Evolutionary conservation across 1,284 basidiomycete species (phyloP).

Genomic region (Porogramme epimiltina): DNA sequence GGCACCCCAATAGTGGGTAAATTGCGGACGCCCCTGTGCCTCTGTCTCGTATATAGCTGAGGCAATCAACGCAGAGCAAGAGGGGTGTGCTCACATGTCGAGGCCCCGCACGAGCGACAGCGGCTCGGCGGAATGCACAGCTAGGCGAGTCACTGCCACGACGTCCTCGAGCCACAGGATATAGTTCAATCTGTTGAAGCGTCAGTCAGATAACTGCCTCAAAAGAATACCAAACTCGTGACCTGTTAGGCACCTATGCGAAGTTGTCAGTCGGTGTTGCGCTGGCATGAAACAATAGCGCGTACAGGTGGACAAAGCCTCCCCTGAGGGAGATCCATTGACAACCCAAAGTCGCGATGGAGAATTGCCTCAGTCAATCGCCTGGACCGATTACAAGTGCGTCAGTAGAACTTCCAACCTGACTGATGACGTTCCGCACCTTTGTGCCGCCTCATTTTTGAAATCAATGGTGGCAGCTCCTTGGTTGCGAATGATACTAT

Average conservation of each 20-base stretch:
- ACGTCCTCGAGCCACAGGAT: slow-evolving; percentile 74
- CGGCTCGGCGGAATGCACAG: background rate
- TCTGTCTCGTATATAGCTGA: slow-evolving; percentile 41
- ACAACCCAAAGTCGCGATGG: slow-evolving; percentile 71
- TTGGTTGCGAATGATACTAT: slow-evolving; percentile 36
- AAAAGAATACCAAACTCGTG: too few species aligned
- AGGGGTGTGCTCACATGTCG: slow-evolving; percentile 50
- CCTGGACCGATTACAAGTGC: slow-evolving; percentile 39
- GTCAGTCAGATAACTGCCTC: too few species aligned
- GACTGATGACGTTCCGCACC: slow-evolving; percentile 40
- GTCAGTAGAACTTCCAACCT: background rate
- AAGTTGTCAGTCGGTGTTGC: background rate
- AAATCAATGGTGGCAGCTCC: slow-evolving; percentile 67
- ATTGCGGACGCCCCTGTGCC: slow-evolving; percentile 92
- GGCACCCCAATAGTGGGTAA: slow-evolving; percentile 81
- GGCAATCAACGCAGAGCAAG: background rate
- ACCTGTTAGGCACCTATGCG: slow-evolving; percentile 70
- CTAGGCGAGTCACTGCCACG: slow-evolving; percentile 24
- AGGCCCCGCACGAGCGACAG: slow-evolving; percentile 38
- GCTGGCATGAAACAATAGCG: background rate
- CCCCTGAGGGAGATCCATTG: slow-evolving; percentile 63
- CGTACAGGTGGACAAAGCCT: slow-evolving; percentile 84
- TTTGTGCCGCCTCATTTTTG: slow-evolving; percentile 65
- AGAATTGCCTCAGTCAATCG: slow-evolving; percentile 78
- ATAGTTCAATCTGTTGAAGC: slow-evolving; percentile 77